Evolutionary conservation across 805 yeast genomes (phyloP).

Genomic region (Pichia cephalocereana): DNA sequence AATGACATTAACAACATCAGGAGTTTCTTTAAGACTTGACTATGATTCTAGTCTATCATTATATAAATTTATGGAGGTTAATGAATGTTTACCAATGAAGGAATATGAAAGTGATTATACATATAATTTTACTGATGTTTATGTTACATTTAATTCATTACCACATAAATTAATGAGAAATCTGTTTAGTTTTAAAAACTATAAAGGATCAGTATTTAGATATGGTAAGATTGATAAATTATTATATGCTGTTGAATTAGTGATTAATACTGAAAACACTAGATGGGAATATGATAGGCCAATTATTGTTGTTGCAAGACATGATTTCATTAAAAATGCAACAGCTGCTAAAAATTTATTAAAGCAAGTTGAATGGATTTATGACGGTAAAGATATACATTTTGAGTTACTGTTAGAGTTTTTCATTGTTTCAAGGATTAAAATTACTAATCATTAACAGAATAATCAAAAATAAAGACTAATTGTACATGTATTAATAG

Average conservation of each 20-base stretch:
- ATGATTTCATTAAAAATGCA: background rate
- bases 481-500: too few species aligned
- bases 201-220: background rate
- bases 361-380: background rate
- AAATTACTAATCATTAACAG: background rate
- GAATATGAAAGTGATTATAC: background rate
- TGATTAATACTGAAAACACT: background rate
- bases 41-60: background rate
- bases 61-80: background rate
- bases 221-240: conserved; percentile 3
- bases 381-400: background rate
- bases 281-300: conserved; percentile 1
- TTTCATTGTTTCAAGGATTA: background rate
- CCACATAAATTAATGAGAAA: background rate
- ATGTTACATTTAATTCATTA: background rate
- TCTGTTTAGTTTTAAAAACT: background rate
- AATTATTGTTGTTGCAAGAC: conserved; percentile 2
- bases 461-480: too few species aligned
- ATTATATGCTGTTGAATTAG: conserved; percentile 2
- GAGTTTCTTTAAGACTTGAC: background rate
- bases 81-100: background rate
- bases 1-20: background rate
- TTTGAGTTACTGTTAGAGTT: background rate
- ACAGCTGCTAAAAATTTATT: background rate
- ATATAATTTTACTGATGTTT: background rate